These are phyloP conservation scores for Penicillium bialowiezense DNA, from an alignment of 495 filamentous ascomycete genomes.

Conservation along the genomic window DNA sequence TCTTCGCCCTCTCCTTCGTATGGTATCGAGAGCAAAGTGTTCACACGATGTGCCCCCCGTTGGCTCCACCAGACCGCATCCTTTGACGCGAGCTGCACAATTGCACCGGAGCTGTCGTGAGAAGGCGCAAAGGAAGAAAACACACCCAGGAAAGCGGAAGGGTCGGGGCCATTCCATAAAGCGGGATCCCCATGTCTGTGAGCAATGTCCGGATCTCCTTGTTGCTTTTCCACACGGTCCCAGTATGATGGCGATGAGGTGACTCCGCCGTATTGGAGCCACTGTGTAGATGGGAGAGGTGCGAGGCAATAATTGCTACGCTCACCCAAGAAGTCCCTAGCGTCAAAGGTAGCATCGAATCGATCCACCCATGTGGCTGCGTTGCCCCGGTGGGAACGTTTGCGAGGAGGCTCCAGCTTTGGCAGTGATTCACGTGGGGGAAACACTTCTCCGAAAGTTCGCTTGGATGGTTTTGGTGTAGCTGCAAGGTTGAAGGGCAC, in stretches of 20 bases:
- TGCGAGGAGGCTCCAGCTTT: conserved; percentile 63
- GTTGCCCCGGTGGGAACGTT: conserved; percentile 24
- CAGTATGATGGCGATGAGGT: conserved; percentile 42
- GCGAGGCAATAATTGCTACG: conserved; percentile 41
- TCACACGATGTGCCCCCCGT: conserved; percentile 59
- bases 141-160: conserved; percentile 70
- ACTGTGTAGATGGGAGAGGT: conserved; percentile 37
- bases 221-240: conserved; percentile 39
- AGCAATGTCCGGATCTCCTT: conserved; percentile 9
- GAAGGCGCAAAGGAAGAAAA: conserved; percentile 88
- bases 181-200: conserved; percentile 29
- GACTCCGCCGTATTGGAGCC: conserved; percentile 45
- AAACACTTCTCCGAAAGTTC: conserved; percentile 80
- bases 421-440: conserved; percentile 65
- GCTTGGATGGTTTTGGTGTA: conserved; percentile 40
- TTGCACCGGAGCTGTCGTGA: conserved; percentile 72
- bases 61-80: conserved; percentile 86
- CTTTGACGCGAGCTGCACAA: conserved; percentile 67
- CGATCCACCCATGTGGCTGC: conserved; percentile 39
- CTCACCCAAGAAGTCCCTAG: conserved; percentile 34
- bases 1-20: conserved; percentile 37
- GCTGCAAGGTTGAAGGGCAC: conserved; percentile 50
- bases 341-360: conserved; percentile 40
- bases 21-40: conserved; percentile 47
- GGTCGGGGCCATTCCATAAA: conserved; percentile 34